Evolutionary conservation across 2,329 filamentous ascomycete genomes (phyloP).

Genomic region (Trichoderma koningiopsis): DNA sequence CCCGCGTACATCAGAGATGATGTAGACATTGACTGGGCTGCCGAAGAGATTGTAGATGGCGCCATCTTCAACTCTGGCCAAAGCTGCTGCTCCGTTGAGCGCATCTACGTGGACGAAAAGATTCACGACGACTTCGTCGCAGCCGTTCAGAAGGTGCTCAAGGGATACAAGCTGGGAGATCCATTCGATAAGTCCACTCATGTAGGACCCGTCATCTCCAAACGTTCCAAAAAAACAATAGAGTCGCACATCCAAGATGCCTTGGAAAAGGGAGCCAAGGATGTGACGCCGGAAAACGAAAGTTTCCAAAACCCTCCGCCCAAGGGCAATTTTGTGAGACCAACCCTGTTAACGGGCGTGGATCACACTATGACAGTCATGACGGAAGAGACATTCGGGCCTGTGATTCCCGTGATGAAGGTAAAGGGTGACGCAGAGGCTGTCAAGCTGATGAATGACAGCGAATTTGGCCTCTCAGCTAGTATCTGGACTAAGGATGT

Average conservation of each 20-base stretch:
- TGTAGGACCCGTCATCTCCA: slow-evolving; percentile 86
- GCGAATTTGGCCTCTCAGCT: slow-evolving; percentile 91
- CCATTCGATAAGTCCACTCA: slow-evolving; percentile 78
- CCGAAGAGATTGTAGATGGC: slow-evolving; percentile 92
- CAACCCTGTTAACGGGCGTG: slow-evolving; percentile 78
- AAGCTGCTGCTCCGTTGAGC: slow-evolving; percentile 91
- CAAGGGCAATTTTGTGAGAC: slow-evolving; percentile 87
- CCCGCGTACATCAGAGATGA: slow-evolving; percentile 86
- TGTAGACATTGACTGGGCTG: slow-evolving; percentile 87
- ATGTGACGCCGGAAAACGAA: slow-evolving; percentile 80
- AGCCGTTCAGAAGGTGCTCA: slow-evolving; percentile 77
- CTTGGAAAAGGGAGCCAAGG: slow-evolving; percentile 77
- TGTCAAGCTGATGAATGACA: slow-evolving; percentile 86
- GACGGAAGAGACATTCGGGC: slow-evolving; percentile 93
- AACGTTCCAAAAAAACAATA: slow-evolving; percentile 74
- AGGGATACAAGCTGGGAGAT: slow-evolving; percentile 84
- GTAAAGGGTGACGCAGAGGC: slow-evolving; percentile 82
- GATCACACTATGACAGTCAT: slow-evolving; percentile 85
- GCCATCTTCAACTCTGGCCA: slow-evolving; percentile 99
- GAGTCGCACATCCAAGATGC: slow-evolving; percentile 81
- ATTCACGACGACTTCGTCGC: slow-evolving; percentile 82
- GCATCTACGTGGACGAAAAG: slow-evolving; percentile 84
- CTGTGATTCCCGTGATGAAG: slow-evolving; percentile 87
- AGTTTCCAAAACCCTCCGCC: slow-evolving; percentile 71
- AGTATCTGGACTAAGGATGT: slow-evolving; percentile 96